Base-by-base conservation (phyloP, 2,329 filamentous ascomycete species). In the Trichoderma cornu-damae region DNA sequence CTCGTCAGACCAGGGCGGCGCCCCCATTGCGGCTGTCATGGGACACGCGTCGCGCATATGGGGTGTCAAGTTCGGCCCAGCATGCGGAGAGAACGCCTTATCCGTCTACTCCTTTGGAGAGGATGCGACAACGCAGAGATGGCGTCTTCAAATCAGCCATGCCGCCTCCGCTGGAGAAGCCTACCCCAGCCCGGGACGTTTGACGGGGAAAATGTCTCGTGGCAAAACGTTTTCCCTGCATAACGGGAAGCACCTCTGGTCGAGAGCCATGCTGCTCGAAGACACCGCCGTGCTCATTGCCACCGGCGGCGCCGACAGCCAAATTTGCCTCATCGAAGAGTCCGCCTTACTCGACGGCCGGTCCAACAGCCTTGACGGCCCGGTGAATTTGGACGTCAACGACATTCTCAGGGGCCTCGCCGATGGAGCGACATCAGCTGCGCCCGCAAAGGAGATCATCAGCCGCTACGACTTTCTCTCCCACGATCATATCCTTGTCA, bases 1-100 rank as follows among this genome's bases (percentile, higher is more conserved):
- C 8, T 12, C n/a, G n/a, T n/a, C n/a, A 3, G 20, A 20, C 6
- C n/a, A 30, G 8, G 42, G 26, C 7, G 49, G n/a, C 8, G 43
- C 70, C 46, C 80, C 79, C 30, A 65, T 95, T 12, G 88, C 89
- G 0, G 83, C 85, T 43, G 85, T 81, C 2, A 96, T 94, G 87
- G 93, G 88, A 0, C 94, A 99, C 71, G 73, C 81, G 3, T 96
- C 93, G 6, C 83, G 94, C 58, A 96, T 99, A 62, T 99, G 94
- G 94, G 82, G 84, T 44, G 84, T 96, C 7, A 80, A 81, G 55
- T 94, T 96, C 62, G 72, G 85, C 1, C 69, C 64, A 2, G 53
- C 66, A 37, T 63, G 48, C 32, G 60, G 59, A 16, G 63, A 66
- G 24, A 57, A 62, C 11, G 44, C 58, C 2, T 26, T 63, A 7